Percentiles rank a stretch among this genome's conserved stretches.
Conservation (phyloP, 208 protist genomes). For the Trypanosoma cruzi region DNA sequence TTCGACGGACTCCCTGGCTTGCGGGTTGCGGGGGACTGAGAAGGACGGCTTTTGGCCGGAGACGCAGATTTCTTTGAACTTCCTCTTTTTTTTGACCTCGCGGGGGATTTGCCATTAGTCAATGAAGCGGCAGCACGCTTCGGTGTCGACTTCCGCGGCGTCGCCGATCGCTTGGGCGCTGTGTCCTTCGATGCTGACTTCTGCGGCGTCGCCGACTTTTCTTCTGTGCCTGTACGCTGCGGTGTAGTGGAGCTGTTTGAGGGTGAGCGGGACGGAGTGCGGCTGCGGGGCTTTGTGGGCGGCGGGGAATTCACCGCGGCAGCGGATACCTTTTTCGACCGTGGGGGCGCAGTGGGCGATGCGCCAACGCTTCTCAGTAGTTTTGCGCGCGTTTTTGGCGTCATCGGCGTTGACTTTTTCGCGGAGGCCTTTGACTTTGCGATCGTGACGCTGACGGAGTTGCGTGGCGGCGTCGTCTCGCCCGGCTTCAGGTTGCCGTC, state of each 20-base stretch:
- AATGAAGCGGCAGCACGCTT: slow-evolving; percentile 1
- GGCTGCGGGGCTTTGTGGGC: slow-evolving; percentile 1
- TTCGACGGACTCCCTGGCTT: slow-evolving; percentile 16
- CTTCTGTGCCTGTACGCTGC: slow-evolving; percentile 21
- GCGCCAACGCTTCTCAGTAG: slow-evolving; percentile 20
- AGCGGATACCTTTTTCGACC: neutral
- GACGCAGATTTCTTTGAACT: neutral
- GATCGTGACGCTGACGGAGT: neutral
- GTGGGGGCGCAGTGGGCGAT: slow-evolving; percentile 14
- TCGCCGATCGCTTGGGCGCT: slow-evolving; percentile 1
- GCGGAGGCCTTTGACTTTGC: slow-evolving; percentile 19
- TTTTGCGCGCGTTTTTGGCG: slow-evolving; percentile 31
- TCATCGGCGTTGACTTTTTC: slow-evolving; percentile 26
- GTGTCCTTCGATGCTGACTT: neutral
- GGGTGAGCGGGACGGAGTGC: neutral
- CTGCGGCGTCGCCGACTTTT: slow-evolving; percentile 6
- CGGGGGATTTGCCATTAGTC: neutral
- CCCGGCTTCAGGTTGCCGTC: slow-evolving; percentile 54
- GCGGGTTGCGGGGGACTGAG: slow-evolving; percentile 9
- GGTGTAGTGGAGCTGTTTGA: slow-evolving; percentile 3
- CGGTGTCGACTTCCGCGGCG: slow-evolving; percentile 3
- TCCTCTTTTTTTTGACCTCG: neutral
- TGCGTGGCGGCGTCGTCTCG: neutral
- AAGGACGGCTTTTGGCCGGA: neutral
- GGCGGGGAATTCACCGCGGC: slow-evolving; percentile 6